These are phyloP conservation scores for Lichtheimia corymbifera DNA, from an alignment of 371 early-diverging fungal species.

Conservation along the genomic window DNA sequence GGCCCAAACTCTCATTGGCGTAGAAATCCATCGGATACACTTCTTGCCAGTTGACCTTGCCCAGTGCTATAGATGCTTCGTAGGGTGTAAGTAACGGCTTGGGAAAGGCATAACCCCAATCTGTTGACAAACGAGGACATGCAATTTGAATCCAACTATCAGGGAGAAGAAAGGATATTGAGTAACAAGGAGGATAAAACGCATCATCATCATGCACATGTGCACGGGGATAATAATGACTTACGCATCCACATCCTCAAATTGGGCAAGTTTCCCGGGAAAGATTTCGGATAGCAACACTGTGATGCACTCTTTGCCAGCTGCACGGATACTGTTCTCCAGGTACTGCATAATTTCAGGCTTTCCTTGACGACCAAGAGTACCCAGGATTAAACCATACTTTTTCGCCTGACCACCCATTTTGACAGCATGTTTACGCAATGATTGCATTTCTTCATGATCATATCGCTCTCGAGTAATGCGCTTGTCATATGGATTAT, in stretches of 20 bases:
- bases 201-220: too few species aligned
- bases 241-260: constrained; percentile 86
- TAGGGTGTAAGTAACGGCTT: constrained; percentile 97
- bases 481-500: constrained; percentile 96
- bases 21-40: constrained; percentile 98
- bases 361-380: constrained; percentile 98
- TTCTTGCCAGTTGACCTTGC: constrained; percentile 75
- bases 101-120: constrained; percentile 98
- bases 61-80: constrained; percentile 90
- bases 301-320: constrained; percentile 68
- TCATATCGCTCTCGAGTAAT: constrained; percentile 96
- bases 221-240: constrained; percentile 12
- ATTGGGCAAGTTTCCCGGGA: constrained; percentile 87
- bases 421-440: constrained; percentile 84
- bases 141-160: constrained; percentile 94
- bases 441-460: constrained; percentile 86
- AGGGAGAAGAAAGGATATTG: neutral
- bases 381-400: constrained; percentile 94
- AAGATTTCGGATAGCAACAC: constrained; percentile 95
- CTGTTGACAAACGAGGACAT: constrained; percentile 98
- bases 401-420: constrained; percentile 72
- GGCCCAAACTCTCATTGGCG: constrained; percentile 87
- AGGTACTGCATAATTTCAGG: constrained; percentile 88
- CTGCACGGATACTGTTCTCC: constrained; percentile 61
- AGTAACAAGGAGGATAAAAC: too few species aligned